Base-by-base conservation (phyloP, 2,329 filamentous ascomycete genomes). In the Xenoacremonium recifei region DNA sequence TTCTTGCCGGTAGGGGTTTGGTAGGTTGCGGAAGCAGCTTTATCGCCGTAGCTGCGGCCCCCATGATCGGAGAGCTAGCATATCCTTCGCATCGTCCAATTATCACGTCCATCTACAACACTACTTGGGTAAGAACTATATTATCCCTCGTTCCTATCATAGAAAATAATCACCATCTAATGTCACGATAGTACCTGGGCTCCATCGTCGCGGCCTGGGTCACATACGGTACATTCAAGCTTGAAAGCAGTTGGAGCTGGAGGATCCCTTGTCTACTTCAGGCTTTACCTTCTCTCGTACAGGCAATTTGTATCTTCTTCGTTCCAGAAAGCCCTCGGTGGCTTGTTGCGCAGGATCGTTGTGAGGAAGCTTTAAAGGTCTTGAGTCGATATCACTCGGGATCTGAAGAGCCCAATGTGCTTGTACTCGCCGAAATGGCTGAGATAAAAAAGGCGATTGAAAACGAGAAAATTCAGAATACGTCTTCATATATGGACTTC, bases 1-100 rank as follows among this genome's bases (percentile, higher is more conserved):
- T 75, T 52, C 71, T 76, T 59, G 73, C 71, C 32, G 79, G 79
- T n/a, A 72, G 79, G 20, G 82, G 83, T 62, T 61, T 84, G 16
- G 71, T 84, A 3, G 80, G 80, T 39, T 82, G 59, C 21, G 58
- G 58, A 39, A 71, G 73, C 19, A 67, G 68, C 32, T 68, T 76
- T 47, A 67, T 69, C 15, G 66, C 67, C 6, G 63, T 69, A 7
- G 70, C 71, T 15, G 69, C 68, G 5, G 70, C 70, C 18, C 68
- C 67, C 53, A 74, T 73, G 50, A 69, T 73, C 15, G 65, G 72
- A 17, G 72, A 75, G 53, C 65, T 73, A 21, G 66, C 66, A 38
- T 68, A 73, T 50, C 29, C 29, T 7, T 15, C 13, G 6, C 17
- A 15, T 11, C 29, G 29, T 15, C 12, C 12, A 6, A 11, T 15